A percentile compares a stretch with the other conserved stretches of the same genome.
Conservation (phyloP, 192 early-diverging fungal genomes). For the Coemansia sp. region DNA sequence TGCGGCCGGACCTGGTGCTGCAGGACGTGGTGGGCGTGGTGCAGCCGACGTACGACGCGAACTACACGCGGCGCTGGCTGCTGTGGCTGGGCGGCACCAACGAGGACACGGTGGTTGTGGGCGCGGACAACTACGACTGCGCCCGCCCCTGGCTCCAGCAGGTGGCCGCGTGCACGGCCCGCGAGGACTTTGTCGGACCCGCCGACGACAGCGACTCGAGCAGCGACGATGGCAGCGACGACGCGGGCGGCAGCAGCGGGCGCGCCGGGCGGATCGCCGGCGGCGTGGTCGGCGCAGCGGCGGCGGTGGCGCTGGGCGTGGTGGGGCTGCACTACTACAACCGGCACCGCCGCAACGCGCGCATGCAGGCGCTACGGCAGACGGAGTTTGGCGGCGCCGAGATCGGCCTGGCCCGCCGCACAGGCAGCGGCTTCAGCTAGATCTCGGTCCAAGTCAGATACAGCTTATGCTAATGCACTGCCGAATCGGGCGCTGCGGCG, state of each 20-base stretch:
- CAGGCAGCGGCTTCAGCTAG: too few species aligned
- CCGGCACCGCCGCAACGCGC: constrained; percentile 24
- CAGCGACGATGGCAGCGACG: neutral
- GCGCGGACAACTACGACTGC: constrained; percentile 31
- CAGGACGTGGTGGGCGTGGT: constrained; percentile 40
- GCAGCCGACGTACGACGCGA: constrained; percentile 23
- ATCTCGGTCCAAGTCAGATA: too few species aligned
- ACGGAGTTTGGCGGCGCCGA: constrained; percentile 23
- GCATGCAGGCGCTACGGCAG: constrained; percentile 27
- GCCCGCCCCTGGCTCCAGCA: constrained; percentile 21
- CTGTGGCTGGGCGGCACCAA: constrained; percentile 35
- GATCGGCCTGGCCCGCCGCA: constrained; percentile 22
- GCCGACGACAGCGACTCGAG: neutral
- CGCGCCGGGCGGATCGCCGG: constrained; percentile 40
- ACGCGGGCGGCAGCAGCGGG: constrained; percentile 4
- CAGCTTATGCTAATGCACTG: too few species aligned
- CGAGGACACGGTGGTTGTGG: constrained; percentile 18
- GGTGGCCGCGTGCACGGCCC: constrained; percentile 22
- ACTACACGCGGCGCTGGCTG: constrained; percentile 25
- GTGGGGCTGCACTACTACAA: constrained; percentile 44
- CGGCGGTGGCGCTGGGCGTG: constrained; percentile 16
- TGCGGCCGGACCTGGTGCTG: constrained; percentile 39
- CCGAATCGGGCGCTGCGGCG: too few species aligned
- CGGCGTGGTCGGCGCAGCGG: constrained; percentile 32
- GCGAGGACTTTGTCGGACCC: constrained; percentile 38